phyloP scores from a whole-genome alignment of 176 grass and related monocot species.

The Guadua angustifolia region DNA sequence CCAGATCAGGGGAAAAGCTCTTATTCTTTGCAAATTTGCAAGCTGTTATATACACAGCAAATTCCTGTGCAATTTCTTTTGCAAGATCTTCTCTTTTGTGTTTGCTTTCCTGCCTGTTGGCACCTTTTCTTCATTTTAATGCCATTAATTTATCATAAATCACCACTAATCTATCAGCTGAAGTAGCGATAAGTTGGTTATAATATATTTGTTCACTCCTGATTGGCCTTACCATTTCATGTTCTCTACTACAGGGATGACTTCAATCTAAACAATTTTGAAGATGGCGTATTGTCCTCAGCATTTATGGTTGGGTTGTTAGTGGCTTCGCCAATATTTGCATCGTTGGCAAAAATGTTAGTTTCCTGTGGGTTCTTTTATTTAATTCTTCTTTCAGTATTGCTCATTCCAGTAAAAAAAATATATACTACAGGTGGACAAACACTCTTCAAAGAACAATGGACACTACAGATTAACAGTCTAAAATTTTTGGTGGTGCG shows the following conservation, averaged over 20 bases:
- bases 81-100: background rate
- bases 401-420: background rate
- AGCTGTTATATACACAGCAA: background rate
- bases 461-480: background rate
- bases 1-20: background rate
- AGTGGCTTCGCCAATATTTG: slow-evolving; percentile 88
- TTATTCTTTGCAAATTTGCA: slow-evolving; percentile 16
- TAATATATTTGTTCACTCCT: slow-evolving; percentile 2
- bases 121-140: background rate
- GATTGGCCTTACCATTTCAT: slow-evolving; percentile 24
- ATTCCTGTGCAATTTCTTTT: slow-evolving; percentile 6
- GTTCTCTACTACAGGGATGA: slow-evolving; percentile 63
- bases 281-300: slow-evolving; percentile 96
- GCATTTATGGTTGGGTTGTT: slow-evolving; percentile 99
- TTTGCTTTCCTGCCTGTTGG: background rate
- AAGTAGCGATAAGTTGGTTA: background rate
- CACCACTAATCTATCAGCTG: background rate
- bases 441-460: slow-evolving; percentile 12
- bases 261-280: slow-evolving; percentile 87
- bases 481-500: background rate
- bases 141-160: background rate
- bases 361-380: slow-evolving; percentile 4
- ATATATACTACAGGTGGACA: background rate
- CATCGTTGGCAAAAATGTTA: slow-evolving; percentile 83
- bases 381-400: background rate